phyloP scores from a whole-genome alignment of 495 filamentous ascomycete species.

The Poronia punctata region DNA sequence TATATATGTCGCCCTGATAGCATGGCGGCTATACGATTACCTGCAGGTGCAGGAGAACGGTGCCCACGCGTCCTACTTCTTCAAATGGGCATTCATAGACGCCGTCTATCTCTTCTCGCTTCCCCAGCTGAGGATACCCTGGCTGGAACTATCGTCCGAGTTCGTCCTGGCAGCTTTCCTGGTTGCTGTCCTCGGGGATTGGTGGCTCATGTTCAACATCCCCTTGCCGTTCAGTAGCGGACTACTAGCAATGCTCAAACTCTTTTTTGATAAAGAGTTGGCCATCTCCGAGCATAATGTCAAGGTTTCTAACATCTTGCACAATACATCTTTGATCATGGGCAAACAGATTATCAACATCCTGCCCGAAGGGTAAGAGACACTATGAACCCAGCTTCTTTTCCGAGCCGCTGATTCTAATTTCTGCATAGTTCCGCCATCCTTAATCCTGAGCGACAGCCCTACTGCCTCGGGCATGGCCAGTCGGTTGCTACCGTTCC shows the following conservation, averaged over 20 bases:
- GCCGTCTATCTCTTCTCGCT: slow-evolving; percentile 75
- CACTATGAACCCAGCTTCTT: background rate
- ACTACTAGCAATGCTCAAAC: slow-evolving; percentile 59
- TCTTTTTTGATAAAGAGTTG: slow-evolving; percentile 82
- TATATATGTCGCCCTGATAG: slow-evolving; percentile 62
- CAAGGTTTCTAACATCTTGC: slow-evolving; percentile 73
- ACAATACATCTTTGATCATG: slow-evolving; percentile 86
- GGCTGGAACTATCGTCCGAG: slow-evolving; percentile 80
- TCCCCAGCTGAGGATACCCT: slow-evolving; percentile 82
- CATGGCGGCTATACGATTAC: slow-evolving; percentile 83
- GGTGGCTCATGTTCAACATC: slow-evolving; percentile 86
- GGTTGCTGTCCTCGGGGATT: slow-evolving; percentile 62
- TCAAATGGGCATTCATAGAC: slow-evolving; percentile 89
- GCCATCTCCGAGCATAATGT: slow-evolving; percentile 85
- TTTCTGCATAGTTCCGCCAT: slow-evolving; percentile 60
- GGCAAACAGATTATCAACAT: slow-evolving; percentile 96
- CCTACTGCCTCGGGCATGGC: slow-evolving; percentile 69
- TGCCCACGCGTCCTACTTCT: slow-evolving; percentile 76
- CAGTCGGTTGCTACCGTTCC: slow-evolving; percentile 60
- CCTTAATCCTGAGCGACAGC: slow-evolving; percentile 68
- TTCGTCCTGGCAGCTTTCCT: slow-evolving; percentile 61
- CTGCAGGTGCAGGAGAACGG: slow-evolving; percentile 61
- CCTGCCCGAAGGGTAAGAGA: slow-evolving; percentile 79
- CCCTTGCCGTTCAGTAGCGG: slow-evolving; percentile 61
- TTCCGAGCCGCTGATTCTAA: slow-evolving; percentile 13